Conservation (phyloP, 176 grass and related monocot species). For the Thinopyrum elongatum region DNA sequence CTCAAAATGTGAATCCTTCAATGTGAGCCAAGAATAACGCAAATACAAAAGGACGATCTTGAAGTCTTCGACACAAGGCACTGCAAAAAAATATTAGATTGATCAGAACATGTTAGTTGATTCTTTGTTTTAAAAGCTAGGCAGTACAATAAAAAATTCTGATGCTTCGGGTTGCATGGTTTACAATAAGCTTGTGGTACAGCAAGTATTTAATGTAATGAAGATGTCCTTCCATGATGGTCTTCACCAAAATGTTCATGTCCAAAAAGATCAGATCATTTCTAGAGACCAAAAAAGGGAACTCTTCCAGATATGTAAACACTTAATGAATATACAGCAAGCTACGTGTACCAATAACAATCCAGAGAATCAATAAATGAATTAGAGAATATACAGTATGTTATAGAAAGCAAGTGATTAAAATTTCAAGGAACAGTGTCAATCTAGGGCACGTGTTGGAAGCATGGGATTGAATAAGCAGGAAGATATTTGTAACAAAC, state of each 20-base stretch:
- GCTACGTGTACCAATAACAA: not conserved
- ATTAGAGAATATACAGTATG: not conserved
- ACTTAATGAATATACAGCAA: not conserved
- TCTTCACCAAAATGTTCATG: not conserved
- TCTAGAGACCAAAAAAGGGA: not conserved
- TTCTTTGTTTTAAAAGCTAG: not conserved
- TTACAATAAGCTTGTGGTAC: not conserved
- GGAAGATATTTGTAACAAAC: not conserved
- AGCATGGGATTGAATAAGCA: not conserved
- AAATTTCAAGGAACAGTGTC: not conserved
- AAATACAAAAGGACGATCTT: not conserved
- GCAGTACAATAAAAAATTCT: not conserved
- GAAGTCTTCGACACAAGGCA: constrained; percentile 1
- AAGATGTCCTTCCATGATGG: not conserved
- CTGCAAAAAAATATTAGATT: constrained; percentile 21
- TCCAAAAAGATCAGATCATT: not conserved
- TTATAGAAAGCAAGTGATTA: not conserved
- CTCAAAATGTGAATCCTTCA: constrained; percentile 19
- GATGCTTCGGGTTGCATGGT: not conserved
- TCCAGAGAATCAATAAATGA: not conserved
- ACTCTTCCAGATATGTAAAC: not conserved
- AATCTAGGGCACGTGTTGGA: not conserved
- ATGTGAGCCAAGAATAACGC: constrained; percentile 4
- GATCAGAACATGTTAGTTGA: constrained; percentile 7
- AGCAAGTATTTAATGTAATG: not conserved